Conservation (phyloP, 768 basidiomycete species). For the Hypholoma fasciculare region DNA sequence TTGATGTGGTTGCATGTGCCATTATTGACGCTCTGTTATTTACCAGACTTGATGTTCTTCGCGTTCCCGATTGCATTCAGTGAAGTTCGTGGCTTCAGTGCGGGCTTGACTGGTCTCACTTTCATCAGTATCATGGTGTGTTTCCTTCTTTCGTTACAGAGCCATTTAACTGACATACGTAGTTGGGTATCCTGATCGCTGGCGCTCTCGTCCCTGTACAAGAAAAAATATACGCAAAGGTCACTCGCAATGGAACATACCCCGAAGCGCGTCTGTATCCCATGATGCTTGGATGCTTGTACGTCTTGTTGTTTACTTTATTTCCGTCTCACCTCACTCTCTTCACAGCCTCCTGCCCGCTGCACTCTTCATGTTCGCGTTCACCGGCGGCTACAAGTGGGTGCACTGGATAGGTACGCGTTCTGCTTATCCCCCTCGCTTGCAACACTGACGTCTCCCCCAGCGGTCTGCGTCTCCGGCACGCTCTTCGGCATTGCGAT, state of each 20-base stretch:
- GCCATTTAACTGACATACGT: neutral
- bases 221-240: constrained; percentile 31
- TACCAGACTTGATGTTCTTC: constrained; percentile 38
- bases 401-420: constrained; percentile 38
- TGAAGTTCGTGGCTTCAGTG: constrained; percentile 38
- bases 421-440: neutral
- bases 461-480: constrained; percentile 35
- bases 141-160: neutral
- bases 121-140: constrained; percentile 45
- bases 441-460: neutral
- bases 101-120: constrained; percentile 39
- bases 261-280: constrained; percentile 44
- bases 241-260: constrained; percentile 34
- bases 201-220: constrained; percentile 30
- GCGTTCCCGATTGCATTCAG: constrained; percentile 44
- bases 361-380: constrained; percentile 45
- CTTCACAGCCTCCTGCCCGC: constrained; percentile 32
- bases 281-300: constrained; percentile 42
- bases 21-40: too few species aligned
- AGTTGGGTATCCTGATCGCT: constrained; percentile 36
- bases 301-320: constrained; percentile 12
- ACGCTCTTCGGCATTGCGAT: constrained; percentile 40
- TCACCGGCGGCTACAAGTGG: constrained; percentile 39
- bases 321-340: neutral
- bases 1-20: too few species aligned